phyloP scores from a whole-genome alignment of 306 rosid species.

The Cercis canadensis region DNA sequence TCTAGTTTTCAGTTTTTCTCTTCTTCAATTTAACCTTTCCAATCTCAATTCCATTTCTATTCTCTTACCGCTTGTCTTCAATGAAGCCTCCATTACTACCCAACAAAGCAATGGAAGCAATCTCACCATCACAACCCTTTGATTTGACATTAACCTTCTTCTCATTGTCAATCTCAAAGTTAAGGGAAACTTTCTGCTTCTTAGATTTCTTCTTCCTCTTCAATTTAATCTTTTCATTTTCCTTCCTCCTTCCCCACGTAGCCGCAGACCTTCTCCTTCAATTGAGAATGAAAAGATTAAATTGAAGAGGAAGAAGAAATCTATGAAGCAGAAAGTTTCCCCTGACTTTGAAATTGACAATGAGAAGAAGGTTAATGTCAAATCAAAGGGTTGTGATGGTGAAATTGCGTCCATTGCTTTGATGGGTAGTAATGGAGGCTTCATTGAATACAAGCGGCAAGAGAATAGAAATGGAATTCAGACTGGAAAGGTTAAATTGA shows the following conservation, averaged over 20 bases:
- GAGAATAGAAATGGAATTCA: conserved; percentile 4
- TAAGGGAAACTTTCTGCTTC: conserved; percentile 24
- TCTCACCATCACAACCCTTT: neutral
- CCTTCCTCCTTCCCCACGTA: no score
- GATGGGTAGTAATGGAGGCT: neutral
- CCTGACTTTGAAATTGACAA: conserved; percentile 19
- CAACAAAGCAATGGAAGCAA: neutral
- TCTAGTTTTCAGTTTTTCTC: neutral
- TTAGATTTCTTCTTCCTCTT: neutral
- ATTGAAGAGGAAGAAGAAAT: neutral
- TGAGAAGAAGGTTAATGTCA: neutral
- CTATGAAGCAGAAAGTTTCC: conserved; percentile 17
- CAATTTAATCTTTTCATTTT: neutral
- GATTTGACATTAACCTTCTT: neutral
- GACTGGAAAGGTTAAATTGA: neutral
- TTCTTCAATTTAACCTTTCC: conserved; percentile 8
- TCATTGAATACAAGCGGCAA: neutral
- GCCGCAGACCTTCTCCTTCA: no score
- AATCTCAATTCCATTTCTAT: neutral
- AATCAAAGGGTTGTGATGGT: neutral
- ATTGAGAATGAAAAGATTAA: neutral
- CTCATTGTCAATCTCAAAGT: conserved; percentile 12
- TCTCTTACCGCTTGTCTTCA: neutral
- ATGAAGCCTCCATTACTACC: neutral
- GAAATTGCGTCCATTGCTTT: neutral